A percentile compares a stretch with the other conserved stretches of the same genome.
Conservation (phyloP, 2,329 filamentous ascomycete species). For the Colletotrichum sidae region DNA sequence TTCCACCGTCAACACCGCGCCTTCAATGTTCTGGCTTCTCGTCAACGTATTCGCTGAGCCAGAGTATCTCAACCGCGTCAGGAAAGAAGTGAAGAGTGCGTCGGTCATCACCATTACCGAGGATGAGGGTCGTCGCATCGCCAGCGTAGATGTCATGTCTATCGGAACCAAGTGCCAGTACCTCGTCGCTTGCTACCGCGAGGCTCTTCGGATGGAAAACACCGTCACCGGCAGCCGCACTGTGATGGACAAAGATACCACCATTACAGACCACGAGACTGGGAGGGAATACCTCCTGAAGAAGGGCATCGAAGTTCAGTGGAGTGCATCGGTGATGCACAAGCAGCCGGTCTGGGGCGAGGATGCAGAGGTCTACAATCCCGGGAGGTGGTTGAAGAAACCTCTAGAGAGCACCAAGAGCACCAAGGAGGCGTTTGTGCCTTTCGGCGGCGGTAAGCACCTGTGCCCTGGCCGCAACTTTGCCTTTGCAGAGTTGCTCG, state of each 20-base stretch:
- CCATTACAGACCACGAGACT: conserved; percentile 40
- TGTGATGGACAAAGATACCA: conserved; percentile 54
- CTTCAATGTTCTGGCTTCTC: conserved; percentile 52
- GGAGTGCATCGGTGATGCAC: conserved; percentile 44
- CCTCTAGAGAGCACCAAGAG: conserved; percentile 15
- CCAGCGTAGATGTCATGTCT: conserved; percentile 47
- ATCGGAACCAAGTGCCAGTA: conserved; percentile 54
- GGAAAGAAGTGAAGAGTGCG: conserved; percentile 45
- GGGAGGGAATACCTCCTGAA: conserved; percentile 43
- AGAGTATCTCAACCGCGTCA: conserved; percentile 43
- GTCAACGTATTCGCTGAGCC: conserved; percentile 44
- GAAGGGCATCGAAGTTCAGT: conserved; percentile 43
- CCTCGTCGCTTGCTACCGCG: conserved; percentile 55
- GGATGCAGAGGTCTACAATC: conserved; percentile 40
- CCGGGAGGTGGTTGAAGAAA: conserved; percentile 42
- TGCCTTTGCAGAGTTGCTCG: conserved; percentile 46
- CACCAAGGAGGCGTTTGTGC: conserved; percentile 44
- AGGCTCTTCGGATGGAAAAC: conserved; percentile 54
- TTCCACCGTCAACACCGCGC: conserved; percentile 50
- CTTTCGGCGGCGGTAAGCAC: conserved; percentile 49
- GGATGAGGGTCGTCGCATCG: conserved; percentile 30
- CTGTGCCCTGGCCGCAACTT: conserved; percentile 49
- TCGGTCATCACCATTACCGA: conserved; percentile 22
- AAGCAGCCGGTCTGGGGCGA: conserved; percentile 42
- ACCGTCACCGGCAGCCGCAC: conserved; percentile 51